Conservation (phyloP, 1,139 yeast genomes). For the Hansenula sp. region DNA sequence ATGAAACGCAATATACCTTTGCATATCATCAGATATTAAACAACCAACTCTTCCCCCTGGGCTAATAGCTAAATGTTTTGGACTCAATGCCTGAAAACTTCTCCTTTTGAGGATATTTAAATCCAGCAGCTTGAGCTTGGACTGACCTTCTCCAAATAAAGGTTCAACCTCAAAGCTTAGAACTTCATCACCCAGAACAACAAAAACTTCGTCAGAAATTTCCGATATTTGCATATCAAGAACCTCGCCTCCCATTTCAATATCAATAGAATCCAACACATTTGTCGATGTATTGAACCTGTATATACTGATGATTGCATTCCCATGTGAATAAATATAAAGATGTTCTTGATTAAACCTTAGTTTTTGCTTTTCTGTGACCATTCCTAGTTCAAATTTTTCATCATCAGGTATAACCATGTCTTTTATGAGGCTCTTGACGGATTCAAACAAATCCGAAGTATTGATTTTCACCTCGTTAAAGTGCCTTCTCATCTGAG, state of each 20-base stretch:
- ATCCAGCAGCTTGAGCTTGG: not conserved
- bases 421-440: constrained; percentile 10
- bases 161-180: not conserved
- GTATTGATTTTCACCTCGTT: constrained; percentile 20
- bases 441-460: constrained; percentile 16
- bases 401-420: not conserved
- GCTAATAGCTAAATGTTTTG: constrained; percentile 30
- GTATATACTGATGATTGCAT: constrained; percentile 9
- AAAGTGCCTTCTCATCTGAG: constrained; percentile 17
- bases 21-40: constrained; percentile 35
- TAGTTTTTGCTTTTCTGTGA: constrained; percentile 15
- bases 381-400: constrained; percentile 12
- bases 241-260: constrained; percentile 1
- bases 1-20: constrained; percentile 35
- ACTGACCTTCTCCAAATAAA: not conserved
- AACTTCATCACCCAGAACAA: constrained; percentile 3
- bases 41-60: constrained; percentile 32
- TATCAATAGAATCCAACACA: not conserved
- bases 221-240: constrained; percentile 2
- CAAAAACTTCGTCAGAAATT: constrained; percentile 8
- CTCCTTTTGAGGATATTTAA: not conserved
- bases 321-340: constrained; percentile 9
- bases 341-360: constrained; percentile 6
- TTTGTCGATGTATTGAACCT: constrained; percentile 5
- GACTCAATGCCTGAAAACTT: constrained; percentile 9